phyloP scores from a whole-genome alignment of 83 land plant species.

The Isoetes engelmannii region DNA sequence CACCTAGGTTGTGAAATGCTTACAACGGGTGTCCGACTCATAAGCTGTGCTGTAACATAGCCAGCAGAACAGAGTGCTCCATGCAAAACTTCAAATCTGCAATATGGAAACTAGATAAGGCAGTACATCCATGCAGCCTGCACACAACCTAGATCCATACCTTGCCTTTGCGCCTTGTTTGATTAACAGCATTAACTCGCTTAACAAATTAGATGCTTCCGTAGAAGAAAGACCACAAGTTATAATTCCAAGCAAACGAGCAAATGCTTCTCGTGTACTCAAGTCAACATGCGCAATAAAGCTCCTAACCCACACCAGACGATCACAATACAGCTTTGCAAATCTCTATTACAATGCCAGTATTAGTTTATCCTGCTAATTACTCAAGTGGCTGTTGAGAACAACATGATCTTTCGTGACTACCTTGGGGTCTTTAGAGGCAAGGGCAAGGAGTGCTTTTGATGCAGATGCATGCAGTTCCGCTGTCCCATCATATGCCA shows the following conservation, averaged over 20 bases:
- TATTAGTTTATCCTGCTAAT: no score
- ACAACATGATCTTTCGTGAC: not conserved
- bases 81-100: constrained; percentile 74
- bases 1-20: constrained; percentile 13
- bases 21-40: constrained; percentile 49
- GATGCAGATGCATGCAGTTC: constrained; percentile 76
- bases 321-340: constrained; percentile 43
- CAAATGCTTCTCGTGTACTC: constrained; percentile 70
- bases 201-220: constrained; percentile 42
- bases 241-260: constrained; percentile 70
- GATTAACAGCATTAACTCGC: constrained; percentile 40
- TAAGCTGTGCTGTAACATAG: constrained; percentile 66
- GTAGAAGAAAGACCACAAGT: constrained; percentile 43
- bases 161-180: constrained; percentile 38
- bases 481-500: constrained; percentile 84
- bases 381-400: not conserved
- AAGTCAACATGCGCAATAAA: constrained; percentile 61
- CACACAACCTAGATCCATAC: constrained; percentile 18
- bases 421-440: constrained; percentile 56
- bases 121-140: not conserved
- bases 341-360: constrained; percentile 30
- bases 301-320: constrained; percentile 60
- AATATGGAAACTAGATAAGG: not conserved
- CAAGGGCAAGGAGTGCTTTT: constrained; percentile 56
- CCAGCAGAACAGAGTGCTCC: constrained; percentile 77